These are phyloP conservation scores for Yarrowia sp. DNA, from an alignment of 805 yeast species.

Conservation along the genomic window DNA sequence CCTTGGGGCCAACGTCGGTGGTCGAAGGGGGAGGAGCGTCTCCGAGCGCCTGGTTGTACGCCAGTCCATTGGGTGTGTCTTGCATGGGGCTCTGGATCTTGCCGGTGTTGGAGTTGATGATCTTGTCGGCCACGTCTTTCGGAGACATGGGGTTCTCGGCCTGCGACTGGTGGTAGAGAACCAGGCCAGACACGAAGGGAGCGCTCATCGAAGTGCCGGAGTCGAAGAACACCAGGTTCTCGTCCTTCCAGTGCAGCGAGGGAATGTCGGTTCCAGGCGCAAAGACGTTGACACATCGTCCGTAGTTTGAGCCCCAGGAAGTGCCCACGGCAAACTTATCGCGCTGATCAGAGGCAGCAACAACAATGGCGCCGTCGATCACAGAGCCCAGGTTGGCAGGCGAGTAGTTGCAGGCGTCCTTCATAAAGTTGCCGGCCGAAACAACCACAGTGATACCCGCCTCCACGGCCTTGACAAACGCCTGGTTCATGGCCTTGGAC, in stretches of 20 bases:
- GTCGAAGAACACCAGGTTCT: conserved; percentile 48
- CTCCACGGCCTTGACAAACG: conserved; percentile 86
- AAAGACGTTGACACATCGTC: conserved; percentile 93
- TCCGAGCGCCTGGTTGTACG: conserved; percentile 17
- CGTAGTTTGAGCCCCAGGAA: conserved; percentile 92
- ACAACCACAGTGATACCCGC: conserved; percentile 92
- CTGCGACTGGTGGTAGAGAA: conserved; percentile 67
- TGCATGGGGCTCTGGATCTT: conserved; percentile 9
- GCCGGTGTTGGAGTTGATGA: conserved; percentile 4
- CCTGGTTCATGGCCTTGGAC: conserved; percentile 83
- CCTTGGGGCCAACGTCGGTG: neutral
- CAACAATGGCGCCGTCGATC: conserved; percentile 70
- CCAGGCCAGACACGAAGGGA: conserved; percentile 92
- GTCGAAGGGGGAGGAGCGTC: neutral
- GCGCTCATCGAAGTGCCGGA: conserved; percentile 98
- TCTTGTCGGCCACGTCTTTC: conserved; percentile 16
- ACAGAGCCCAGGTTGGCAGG: conserved; percentile 70
- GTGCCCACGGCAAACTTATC: conserved; percentile 62
- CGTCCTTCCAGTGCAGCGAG: conserved; percentile 55
- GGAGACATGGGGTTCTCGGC: conserved; percentile 9
- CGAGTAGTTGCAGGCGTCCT: conserved; percentile 89
- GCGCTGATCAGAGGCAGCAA: conserved; percentile 90
- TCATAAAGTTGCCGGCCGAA: conserved; percentile 95
- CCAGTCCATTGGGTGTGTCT: conserved; percentile 10
- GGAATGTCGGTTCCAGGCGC: conserved; percentile 94